Evolutionary conservation across 2,329 filamentous ascomycete species (phyloP).

Genomic region (Cercospora sp.): DNA sequence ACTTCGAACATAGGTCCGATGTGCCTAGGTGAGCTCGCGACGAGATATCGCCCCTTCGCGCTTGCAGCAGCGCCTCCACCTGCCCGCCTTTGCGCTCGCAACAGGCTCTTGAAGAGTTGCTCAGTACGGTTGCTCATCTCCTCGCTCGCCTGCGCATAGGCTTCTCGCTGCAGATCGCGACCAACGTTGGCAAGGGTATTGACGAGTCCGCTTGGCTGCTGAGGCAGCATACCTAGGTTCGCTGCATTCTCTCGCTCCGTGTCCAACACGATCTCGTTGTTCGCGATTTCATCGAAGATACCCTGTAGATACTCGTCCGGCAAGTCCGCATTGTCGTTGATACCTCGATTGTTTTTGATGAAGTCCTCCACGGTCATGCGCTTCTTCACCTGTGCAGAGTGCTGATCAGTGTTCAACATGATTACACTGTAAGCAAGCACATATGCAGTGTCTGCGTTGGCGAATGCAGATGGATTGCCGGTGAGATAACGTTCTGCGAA

Average conservation of each 20-base stretch:
- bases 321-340: conserved; percentile 93
- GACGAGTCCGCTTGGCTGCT: conserved; percentile 47
- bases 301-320: conserved; percentile 85
- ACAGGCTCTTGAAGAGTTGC: conserved; percentile 89
- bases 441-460: conserved; percentile 96
- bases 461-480: conserved; percentile 95
- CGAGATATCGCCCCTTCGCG: conserved; percentile 75
- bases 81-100: conserved; percentile 83
- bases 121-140: conserved; percentile 81
- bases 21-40: conserved; percentile 89
- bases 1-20: conserved; percentile 98
- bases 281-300: conserved; percentile 89
- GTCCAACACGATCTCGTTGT: conserved; percentile 90
- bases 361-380: conserved; percentile 97
- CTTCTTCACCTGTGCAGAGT: conserved; percentile 81
- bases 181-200: conserved; percentile 85
- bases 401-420: conserved; percentile 91
- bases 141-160: conserved; percentile 91
- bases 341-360: conserved; percentile 97
- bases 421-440: conserved; percentile 96
- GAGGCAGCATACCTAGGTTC: conserved; percentile 65
- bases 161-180: conserved; percentile 86
- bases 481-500: conserved; percentile 95
- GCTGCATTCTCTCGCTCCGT: conserved; percentile 89
- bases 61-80: conserved; percentile 45